Evolutionary conservation across 2,329 filamentous ascomycete genomes (phyloP).

Genomic region (Daldinia eschscholtzii): DNA sequence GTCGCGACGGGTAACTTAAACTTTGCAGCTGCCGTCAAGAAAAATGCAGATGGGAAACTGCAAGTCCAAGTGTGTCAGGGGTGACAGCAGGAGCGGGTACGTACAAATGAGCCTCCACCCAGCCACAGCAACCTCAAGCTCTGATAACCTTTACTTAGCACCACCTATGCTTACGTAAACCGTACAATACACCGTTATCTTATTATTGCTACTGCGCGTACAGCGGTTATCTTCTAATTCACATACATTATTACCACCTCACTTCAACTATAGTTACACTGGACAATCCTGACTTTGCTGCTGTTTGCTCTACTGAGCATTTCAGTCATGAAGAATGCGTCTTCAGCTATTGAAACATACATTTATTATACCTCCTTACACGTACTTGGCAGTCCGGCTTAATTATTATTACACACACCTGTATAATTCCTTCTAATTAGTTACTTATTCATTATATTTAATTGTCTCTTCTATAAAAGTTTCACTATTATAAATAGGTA

Average conservation of each 20-base stretch:
- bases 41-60: slow-evolving; percentile 25
- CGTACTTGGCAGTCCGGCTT: not conserved
- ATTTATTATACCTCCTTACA: not conserved
- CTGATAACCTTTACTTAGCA: not conserved
- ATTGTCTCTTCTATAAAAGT: not conserved
- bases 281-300: not conserved
- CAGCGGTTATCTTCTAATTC: slow-evolving; percentile 12
- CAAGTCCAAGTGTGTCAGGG: slow-evolving; percentile 26
- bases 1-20: slow-evolving; percentile 12
- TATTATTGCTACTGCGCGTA: slow-evolving; percentile 4
- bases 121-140: slow-evolving; percentile 10
- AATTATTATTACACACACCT: not conserved
- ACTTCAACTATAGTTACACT: slow-evolving; percentile 2
- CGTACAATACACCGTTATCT: not conserved
- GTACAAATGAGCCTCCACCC: slow-evolving; percentile 24
- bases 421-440: not conserved
- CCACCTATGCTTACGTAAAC: slow-evolving; percentile 1
- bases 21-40: slow-evolving; percentile 27
- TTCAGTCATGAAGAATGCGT: not conserved
- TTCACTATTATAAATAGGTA: not conserved
- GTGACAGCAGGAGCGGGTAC: slow-evolving; percentile 17
- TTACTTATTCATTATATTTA: not conserved
- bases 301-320: not conserved
- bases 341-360: slow-evolving; percentile 3
- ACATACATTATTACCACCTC: slow-evolving; percentile 1